Evolutionary conservation across 331 rosid species (phyloP).

Genomic region (Rhamnella rubrinervis): DNA sequence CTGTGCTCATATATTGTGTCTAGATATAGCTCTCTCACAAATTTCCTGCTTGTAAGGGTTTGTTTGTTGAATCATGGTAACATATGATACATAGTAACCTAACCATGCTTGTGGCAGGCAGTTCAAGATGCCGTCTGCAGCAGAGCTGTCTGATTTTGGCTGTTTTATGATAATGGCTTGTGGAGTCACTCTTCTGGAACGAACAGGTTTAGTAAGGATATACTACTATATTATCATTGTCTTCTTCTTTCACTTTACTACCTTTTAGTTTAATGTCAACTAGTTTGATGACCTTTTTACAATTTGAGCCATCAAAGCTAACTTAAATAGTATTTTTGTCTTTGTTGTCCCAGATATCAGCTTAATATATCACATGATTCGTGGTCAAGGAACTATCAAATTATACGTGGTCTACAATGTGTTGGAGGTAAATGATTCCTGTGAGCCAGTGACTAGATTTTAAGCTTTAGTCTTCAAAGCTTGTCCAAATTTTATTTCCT

Average conservation of each 20-base stretch:
- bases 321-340: slow-evolving; percentile 16
- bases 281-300: not conserved
- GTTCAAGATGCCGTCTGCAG: slow-evolving; percentile 82
- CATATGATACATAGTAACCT: slow-evolving; percentile 36
- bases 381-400: slow-evolving; percentile 97
- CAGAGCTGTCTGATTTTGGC: slow-evolving; percentile 86
- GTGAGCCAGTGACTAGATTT: not conserved
- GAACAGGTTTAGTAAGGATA: slow-evolving; percentile 56
- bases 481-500: not conserved
- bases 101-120: slow-evolving; percentile 80
- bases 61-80: slow-evolving; percentile 17
- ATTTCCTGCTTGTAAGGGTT: not conserved
- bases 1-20: not conserved
- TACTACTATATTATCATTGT: slow-evolving; percentile 9
- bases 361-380: slow-evolving; percentile 98
- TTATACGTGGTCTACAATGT: slow-evolving; percentile 93
- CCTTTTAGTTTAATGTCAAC: slow-evolving; percentile 7
- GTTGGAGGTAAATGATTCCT: slow-evolving; percentile 67
- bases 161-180: slow-evolving; percentile 76
- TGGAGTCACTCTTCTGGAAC: slow-evolving; percentile 85
- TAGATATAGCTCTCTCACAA: not conserved
- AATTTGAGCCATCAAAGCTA: not conserved
- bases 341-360: slow-evolving; percentile 72
- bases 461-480: no score
- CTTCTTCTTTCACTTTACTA: slow-evolving; percentile 1